Evolutionary conservation across 2,329 filamentous ascomycete species (phyloP).

Genomic region (Lomentospora prolificans): DNA sequence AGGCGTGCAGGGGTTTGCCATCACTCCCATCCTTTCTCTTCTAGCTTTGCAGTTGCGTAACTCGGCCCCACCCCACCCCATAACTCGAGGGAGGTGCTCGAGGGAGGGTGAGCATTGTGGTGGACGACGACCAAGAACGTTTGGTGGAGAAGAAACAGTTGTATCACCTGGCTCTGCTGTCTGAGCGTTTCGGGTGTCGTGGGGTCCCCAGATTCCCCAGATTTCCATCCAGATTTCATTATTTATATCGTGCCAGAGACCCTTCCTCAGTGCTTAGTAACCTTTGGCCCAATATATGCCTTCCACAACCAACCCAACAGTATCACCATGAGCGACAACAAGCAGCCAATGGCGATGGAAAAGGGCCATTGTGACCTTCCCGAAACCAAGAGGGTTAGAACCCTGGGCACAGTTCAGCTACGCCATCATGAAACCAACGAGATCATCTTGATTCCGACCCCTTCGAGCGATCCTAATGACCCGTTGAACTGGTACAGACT

Average conservation of each 20-base stretch:
- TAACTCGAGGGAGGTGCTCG: no score
- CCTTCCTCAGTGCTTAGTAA: not conserved
- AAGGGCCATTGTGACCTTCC: not conserved
- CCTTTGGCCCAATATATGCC: no score
- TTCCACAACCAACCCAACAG: no score
- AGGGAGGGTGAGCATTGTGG: no score
- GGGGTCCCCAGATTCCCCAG: not conserved
- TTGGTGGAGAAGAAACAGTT: not conserved
- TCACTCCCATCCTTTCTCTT: no score
- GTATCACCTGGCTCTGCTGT: not conserved
- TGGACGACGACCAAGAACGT: no score
- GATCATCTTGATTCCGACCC: constrained; percentile 37
- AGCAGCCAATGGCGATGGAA: not conserved
- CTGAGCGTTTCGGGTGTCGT: not conserved
- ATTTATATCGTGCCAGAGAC: not conserved
- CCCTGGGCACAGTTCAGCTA: constrained; percentile 31
- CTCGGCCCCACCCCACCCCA: no score
- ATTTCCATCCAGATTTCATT: not conserved
- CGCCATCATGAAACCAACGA: constrained; percentile 32
- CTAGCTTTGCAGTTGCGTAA: no score
- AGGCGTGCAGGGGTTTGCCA: no score
- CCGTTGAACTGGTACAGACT: constrained; percentile 38
- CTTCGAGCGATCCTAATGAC: constrained; percentile 34
- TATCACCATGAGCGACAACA: not conserved
- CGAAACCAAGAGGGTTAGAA: constrained; percentile 12